phyloP scores from a whole-genome alignment of 2,329 filamentous ascomycete species.

The Colletotrichum sp. region DNA sequence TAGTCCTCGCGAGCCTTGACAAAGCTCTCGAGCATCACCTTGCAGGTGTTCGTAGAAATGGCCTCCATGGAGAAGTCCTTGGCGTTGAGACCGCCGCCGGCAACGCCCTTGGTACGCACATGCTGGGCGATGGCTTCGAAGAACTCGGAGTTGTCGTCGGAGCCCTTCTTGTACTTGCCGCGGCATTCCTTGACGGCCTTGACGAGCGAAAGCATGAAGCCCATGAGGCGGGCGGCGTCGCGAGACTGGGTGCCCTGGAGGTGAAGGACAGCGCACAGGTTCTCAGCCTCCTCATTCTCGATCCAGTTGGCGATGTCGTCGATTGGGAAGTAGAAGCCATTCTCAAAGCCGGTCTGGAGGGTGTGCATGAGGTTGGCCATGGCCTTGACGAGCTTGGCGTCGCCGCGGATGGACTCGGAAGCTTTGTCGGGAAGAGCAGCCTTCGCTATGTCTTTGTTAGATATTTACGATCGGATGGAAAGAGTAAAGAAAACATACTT shows the following conservation, averaged over 20 bases:
- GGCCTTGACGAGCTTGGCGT: neutral
- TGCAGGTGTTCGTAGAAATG: neutral
- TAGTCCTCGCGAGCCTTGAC: neutral
- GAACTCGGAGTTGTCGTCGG: neutral
- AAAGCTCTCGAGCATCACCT: neutral
- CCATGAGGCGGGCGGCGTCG: neutral
- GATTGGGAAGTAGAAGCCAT: neutral
- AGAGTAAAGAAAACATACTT: neutral
- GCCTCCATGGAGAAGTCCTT: neutral
- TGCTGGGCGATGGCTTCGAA: neutral
- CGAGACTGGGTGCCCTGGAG: rapidly evolving
- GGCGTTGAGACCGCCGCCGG: neutral
- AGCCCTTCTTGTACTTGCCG: neutral
- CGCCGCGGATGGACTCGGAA: neutral
- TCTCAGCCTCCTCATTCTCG: neutral
- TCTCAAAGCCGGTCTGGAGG: neutral
- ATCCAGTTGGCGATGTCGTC: neutral
- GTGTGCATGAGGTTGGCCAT: neutral
- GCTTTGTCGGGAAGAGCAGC: neutral
- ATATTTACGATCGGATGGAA: too few species aligned
- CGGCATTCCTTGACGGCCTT: neutral
- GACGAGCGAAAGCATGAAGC: neutral
- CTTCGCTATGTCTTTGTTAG: neutral
- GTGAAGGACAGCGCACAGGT: neutral
- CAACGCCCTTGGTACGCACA: neutral